Evolutionary conservation across 208 protist species (phyloP).

Genomic region (Leishmania major): DNA sequence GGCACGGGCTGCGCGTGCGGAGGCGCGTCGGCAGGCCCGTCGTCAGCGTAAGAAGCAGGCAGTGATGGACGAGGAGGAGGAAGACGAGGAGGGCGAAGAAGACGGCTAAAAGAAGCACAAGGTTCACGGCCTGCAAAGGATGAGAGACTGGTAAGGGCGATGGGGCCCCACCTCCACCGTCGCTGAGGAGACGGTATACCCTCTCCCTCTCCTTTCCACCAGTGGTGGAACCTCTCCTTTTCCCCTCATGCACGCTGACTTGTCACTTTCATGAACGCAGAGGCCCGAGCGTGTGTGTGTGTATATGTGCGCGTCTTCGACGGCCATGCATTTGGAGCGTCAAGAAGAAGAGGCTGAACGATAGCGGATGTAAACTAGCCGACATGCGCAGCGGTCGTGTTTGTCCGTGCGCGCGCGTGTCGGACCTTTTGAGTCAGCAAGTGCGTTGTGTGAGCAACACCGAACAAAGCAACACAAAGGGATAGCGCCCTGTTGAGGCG

Average conservation of each 20-base stretch:
- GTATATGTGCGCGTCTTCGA: not conserved
- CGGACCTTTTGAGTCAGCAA: not conserved
- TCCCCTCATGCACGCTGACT: not conserved
- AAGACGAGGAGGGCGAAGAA: conserved; percentile 45
- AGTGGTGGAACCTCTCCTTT: not conserved
- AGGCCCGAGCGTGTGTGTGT: not conserved
- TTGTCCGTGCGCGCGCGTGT: not conserved
- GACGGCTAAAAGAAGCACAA: not conserved
- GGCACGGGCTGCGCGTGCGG: conserved; percentile 46
- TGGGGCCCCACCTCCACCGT: not conserved
- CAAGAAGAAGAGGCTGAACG: not conserved
- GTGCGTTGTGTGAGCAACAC: not conserved
- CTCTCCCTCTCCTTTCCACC: not conserved
- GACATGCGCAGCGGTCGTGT: too few species aligned
- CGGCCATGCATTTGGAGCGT: not conserved
- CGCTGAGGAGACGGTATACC: not conserved
- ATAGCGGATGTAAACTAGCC: not conserved
- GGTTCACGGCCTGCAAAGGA: too few species aligned
- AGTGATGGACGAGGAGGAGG: conserved; percentile 48
- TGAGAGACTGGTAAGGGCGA: not conserved
- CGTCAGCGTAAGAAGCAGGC: conserved; percentile 41
- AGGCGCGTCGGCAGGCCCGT: conserved; percentile 40
- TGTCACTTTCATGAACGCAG: not conserved
- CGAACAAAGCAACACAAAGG: not conserved
- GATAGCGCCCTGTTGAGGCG: not conserved